Base-by-base conservation (phyloP, 768 basidiomycete species). In the Leccinum imitatum region DNA sequence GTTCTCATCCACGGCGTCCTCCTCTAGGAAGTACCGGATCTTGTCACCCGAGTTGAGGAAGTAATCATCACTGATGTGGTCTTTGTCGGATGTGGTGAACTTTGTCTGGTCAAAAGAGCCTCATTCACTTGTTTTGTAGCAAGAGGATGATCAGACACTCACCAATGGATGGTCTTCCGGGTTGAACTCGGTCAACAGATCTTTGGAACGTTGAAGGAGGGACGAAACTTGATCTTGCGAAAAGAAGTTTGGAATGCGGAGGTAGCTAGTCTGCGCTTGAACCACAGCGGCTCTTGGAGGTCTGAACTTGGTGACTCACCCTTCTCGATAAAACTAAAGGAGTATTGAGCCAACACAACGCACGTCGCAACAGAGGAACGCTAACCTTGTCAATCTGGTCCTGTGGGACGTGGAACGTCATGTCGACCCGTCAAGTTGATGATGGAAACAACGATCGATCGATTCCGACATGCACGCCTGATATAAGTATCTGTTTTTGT, bases 1-100 rank as follows among this genome's bases (percentile, higher is more conserved):
- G 33, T 83, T 72, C 25, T 76, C 65, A 61, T 87, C 83, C 6
- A 97, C 78, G 1, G 95, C 93, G 53, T 89, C 93, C 65, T 92
- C 88, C 71, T 98, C 97, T 48, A 99, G 79, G 74, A 99, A 98
- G 74, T 87, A 98, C 6, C 91, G 87, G 78, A 98, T 92, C 80
- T 97, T 97, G 74, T 98, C 93, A 2, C 93, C 93, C 1, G 93
- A 95, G 31, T 78, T 83, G 51, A 99, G 78, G 69, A 99, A 99
- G 73, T 98, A 98, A 33, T 93, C 86, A 69, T 98, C 95, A 1
- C 95, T 95, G 25, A 93, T 81, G 65, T 94, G 91, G 56, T 87
- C 79, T 59, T 83, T 77, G 60, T 91, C 87, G 6, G 73, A 74
- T 0, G 94, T 95, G 15, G 89, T 91, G 75, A 99, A 99, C 69